phyloP scores from a whole-genome alignment of 1,284 basidiomycete species.

The Microbotryum lychnidis-dioicae region DNA sequence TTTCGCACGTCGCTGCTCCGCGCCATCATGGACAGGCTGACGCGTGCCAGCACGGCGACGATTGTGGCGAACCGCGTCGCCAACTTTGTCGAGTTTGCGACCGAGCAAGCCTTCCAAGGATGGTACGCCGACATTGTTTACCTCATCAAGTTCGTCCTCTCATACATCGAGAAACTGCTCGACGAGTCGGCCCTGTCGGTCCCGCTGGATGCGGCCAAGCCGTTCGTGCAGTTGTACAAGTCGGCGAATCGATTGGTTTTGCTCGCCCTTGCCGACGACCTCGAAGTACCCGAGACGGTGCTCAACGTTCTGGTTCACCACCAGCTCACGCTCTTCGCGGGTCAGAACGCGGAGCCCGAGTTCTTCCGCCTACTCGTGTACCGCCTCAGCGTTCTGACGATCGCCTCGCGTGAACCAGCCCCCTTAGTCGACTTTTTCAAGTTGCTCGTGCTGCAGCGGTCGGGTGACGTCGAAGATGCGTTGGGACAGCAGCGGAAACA shows the following conservation, averaged over 20 bases:
- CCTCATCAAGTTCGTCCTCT: constrained; percentile 1
- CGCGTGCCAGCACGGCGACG: constrained; percentile 4
- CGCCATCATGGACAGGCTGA: not conserved
- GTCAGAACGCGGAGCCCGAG: constrained; percentile 3
- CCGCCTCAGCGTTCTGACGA: not conserved
- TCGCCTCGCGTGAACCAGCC: not conserved
- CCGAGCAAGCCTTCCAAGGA: constrained; percentile 5
- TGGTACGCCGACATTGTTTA: constrained; percentile 3
- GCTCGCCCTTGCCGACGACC: constrained; percentile 3
- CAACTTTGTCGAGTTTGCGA: constrained; percentile 3
- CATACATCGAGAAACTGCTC: constrained; percentile 11
- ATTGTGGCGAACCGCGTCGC: constrained; percentile 2
- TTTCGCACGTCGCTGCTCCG: constrained; percentile 11
- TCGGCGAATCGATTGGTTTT: constrained; percentile 8
- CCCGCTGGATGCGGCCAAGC: not conserved
- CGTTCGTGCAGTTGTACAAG: not conserved
- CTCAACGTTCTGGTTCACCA: constrained; percentile 9
- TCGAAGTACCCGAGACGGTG: not conserved
- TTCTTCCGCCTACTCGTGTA: constrained; percentile 4
- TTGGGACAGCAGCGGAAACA: not conserved
- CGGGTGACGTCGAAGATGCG: constrained; percentile 4
- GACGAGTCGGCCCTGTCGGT: constrained; percentile 12
- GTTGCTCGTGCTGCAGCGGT: constrained; percentile 8
- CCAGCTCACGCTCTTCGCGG: constrained; percentile 16
- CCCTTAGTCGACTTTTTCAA: constrained; percentile 4